Conservation (phyloP, 2,329 filamentous ascomycete species). For the Colletotrichum theobromicola region DNA sequence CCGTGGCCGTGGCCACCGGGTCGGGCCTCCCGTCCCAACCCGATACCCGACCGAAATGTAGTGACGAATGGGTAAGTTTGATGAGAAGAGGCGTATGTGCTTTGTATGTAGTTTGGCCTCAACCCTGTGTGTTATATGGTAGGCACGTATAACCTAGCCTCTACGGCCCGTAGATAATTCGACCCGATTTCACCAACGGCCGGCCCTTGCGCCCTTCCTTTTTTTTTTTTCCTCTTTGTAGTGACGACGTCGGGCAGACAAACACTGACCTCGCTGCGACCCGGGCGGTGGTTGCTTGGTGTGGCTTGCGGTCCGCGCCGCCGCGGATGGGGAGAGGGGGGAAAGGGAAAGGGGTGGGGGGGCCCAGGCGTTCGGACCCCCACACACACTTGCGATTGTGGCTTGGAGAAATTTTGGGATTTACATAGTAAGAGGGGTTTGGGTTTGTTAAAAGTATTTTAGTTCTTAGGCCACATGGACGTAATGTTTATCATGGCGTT, state of each 20-base stretch:
- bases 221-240: no score
- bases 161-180: no score
- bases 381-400: neutral
- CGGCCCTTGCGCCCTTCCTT: no score
- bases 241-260: no score
- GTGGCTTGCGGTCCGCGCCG: neutral
- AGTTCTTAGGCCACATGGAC: neutral
- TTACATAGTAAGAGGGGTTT: neutral
- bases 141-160: no score
- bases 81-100: no score
- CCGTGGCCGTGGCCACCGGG: neutral
- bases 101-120: no score
- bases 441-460: neutral
- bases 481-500: neutral
- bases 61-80: no score
- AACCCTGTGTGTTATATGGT: no score
- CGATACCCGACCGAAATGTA: neutral
- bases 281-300: neutral
- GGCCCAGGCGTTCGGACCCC: neutral
- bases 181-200: no score
- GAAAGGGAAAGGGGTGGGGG: no score
- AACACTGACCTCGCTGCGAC: constrained; percentile 1
- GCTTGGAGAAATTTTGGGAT: neutral
- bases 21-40: neutral
- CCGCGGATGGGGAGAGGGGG: neutral